Base-by-base conservation (phyloP, 345 rosid species). In the Clausena lansium region DNA sequence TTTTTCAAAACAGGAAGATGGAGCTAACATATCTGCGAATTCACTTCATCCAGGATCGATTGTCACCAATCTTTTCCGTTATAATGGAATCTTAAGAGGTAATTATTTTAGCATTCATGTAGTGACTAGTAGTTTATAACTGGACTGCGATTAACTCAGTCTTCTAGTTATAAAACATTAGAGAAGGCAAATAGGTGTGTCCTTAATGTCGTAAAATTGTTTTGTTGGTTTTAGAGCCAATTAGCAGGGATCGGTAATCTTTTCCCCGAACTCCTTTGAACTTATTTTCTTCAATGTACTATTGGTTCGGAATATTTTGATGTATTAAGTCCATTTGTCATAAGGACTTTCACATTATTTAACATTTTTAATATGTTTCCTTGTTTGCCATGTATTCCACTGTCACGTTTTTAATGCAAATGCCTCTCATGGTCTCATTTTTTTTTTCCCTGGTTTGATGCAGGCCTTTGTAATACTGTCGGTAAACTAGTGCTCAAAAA, bases 31-130 rank as follows among this genome's bases (percentile, higher is more conserved):
- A 71, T 90, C 93, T 35, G 90, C 82, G 13, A 93, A 93, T 86
- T 88, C 98, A 60, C 86, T 93, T 83, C 95, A 93, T 82, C 98
- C 96, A 1, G 96, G 98, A 74, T 54, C 84, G 62, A 89, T 93
- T 54, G 81, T 78, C 78, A 93, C 94, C 75, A 90, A 91, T 81
- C 85, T 91, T 45, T 80, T 89, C 73, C 91, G 90, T 25, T 83
- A 89, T 84, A 86, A 73, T 76, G 81, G 83, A 76, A 17, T 87
- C 59, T 2, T 87, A 35, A 81, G 77, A 24, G 84, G 95, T 89
- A 80, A 84, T 59, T 68, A 50, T 47, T 55, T 50, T 35, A 15
- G 57, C 33, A 47, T 70, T 13, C 58, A 27, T 73, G 35, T 62
- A 55, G 28, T 60, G n/a, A 30, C 30, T 30, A 28, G 67, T 70